Conservation (phyloP, 495 filamentous ascomycete genomes). For the Pyrenula aspistea region DNA sequence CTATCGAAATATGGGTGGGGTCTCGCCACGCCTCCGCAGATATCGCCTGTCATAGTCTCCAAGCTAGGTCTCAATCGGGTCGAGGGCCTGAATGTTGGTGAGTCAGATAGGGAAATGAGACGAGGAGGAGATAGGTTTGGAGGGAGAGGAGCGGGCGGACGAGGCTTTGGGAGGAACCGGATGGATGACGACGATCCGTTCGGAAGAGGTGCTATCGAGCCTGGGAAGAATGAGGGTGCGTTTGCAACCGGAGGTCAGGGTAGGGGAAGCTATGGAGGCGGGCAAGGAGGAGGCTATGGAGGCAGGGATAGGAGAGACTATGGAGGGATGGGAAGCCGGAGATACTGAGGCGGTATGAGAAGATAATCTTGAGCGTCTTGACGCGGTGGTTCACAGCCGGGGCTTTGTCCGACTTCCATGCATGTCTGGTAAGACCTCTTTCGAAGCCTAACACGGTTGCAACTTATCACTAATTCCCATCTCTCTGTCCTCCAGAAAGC, state of each 20-base stretch:
- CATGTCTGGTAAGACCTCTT: no score
- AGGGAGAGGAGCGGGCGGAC: background rate
- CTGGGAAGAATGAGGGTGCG: background rate
- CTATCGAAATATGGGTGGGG: constrained; percentile 50
- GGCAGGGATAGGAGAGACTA: constrained; percentile 31
- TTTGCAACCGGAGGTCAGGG: constrained; percentile 28
- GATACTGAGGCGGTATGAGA: background rate
- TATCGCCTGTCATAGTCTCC: constrained; percentile 27
- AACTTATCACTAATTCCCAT: no score
- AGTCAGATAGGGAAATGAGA: background rate
- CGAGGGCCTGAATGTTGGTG: constrained; percentile 32
- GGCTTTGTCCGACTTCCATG: no score
- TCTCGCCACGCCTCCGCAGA: constrained; percentile 39
- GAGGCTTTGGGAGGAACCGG: background rate
- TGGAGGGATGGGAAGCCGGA: constrained; percentile 43
- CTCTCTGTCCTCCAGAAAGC: no score
- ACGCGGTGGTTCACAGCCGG: no score
- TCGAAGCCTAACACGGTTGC: no score
- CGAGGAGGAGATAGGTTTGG: background rate
- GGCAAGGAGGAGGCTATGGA: constrained; percentile 38
- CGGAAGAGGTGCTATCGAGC: background rate
- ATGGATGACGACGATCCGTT: background rate
- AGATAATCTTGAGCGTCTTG: no score
- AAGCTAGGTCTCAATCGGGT: constrained; percentile 34
- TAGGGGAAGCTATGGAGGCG: constrained; percentile 64